Evolutionary conservation across 2,329 filamentous ascomycete genomes (phyloP).

Genomic region (Chrysosporium queenslandicum): DNA sequence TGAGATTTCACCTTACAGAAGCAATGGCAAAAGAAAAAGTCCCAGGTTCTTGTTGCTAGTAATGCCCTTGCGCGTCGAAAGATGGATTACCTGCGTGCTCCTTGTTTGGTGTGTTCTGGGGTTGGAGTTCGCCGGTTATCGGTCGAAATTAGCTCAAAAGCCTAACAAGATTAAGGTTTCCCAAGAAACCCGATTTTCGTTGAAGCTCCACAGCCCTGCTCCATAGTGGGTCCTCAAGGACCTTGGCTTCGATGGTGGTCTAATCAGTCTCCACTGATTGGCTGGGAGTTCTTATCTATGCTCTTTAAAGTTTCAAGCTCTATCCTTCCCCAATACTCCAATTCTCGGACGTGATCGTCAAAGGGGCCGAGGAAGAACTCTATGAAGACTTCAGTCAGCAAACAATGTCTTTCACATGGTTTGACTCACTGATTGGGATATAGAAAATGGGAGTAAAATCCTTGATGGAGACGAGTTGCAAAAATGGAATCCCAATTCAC

Average conservation of each 20-base stretch:
- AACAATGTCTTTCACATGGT: background rate
- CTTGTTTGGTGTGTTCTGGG: background rate
- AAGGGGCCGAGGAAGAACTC: slow-evolving; percentile 8
- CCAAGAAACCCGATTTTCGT: slow-evolving; percentile 1
- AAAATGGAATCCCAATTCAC: background rate
- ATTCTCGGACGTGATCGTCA: background rate
- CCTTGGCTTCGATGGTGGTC: background rate
- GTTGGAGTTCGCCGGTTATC: background rate
- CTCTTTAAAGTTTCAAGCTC: slow-evolving; percentile 11
- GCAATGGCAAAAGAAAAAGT: too few relatives aligned
- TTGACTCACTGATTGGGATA: too few relatives aligned
- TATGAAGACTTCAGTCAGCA: background rate
- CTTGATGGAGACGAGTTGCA: background rate
- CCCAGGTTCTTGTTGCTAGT: too few relatives aligned
- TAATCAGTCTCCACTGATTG: slow-evolving; percentile 1
- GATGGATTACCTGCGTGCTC: too few relatives aligned
- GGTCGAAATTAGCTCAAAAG: slow-evolving; percentile 3
- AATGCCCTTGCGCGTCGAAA: too few relatives aligned
- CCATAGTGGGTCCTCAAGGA: background rate
- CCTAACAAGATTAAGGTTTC: slow-evolving; percentile 1
- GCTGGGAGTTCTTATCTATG: slow-evolving; percentile 4
- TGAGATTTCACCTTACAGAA: too few relatives aligned
- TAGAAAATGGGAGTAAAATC: background rate
- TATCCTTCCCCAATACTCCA: background rate
- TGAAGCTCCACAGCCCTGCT: background rate